Base-by-base conservation (phyloP, 768 basidiomycete genomes). In the Russula dissimulans region DNA sequence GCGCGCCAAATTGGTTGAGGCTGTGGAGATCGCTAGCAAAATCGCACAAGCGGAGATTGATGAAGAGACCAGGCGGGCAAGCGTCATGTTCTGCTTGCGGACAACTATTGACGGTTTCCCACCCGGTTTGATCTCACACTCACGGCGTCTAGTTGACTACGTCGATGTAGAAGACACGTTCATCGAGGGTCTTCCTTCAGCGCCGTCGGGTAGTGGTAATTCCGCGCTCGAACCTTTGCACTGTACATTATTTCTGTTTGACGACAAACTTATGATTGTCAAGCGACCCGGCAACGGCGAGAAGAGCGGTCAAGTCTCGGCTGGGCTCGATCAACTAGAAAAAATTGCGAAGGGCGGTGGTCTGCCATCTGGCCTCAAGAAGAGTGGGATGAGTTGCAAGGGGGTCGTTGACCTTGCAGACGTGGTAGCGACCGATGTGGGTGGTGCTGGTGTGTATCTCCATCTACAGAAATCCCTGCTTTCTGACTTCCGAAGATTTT, bases 31-130 rank as follows among this genome's bases (percentile, higher is more conserved):
- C 63, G 91, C 95, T 6, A 87, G 87, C 69, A 87, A 85, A 65
- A 97, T 99, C 61, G 97, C 95, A 12, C 80, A 81, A 38, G 94
- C 94, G 44, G 93, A 97, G 73, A 81, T 91, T 8, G 93, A 95
- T 71, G 91, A 93, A 64, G 84, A 91, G 68, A 97, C 93, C 0
- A 88, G 87, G 72, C 82, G 91, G 15, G 92, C 92, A 1, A 85
- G 91, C 1, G 85, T 90, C 54, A 86, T 97, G 77, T 91, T 89
- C 71, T 89, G 87, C 66, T 76, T 97, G 31, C 85, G 82, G 62
- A 78, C 90, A 26, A 86, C 86, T 26, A 87, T 98, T 38, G 93
- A 97, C 15, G 89, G 85, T 18, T 95, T 98, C 67, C 95, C 95
- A 5, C 86, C 93, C 4, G 84, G 83, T 18, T 73, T 99, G n/a